Percentiles rank a stretch among this genome's conserved stretches.
These are phyloP conservation scores for Sarocladiaceae sp. DNA, from an alignment of 2,329 filamentous ascomycete genomes.

Conservation along the genomic window DNA sequence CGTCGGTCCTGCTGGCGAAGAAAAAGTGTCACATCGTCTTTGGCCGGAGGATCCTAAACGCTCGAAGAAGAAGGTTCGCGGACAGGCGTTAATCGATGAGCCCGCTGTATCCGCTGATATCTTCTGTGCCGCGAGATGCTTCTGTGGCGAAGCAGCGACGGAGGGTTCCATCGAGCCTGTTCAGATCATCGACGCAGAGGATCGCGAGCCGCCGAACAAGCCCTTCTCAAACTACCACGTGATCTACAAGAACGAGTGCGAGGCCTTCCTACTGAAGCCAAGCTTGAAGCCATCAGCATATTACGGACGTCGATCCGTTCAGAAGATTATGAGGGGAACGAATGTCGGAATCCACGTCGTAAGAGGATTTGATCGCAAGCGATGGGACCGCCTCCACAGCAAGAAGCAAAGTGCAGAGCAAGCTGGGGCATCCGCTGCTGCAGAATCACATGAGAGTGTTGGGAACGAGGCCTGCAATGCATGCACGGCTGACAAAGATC, in stretches of 20 bases:
- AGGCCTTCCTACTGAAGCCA: constrained; percentile 82
- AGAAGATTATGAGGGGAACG: constrained; percentile 76
- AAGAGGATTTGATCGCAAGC: constrained; percentile 73
- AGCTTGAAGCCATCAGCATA: constrained; percentile 79
- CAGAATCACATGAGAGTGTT: constrained; percentile 22
- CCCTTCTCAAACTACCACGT: constrained; percentile 73
- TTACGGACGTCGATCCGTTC: constrained; percentile 72
- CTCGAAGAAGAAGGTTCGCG: constrained; percentile 11
- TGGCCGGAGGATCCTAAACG: constrained; percentile 54
- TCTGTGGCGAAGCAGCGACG: constrained; percentile 51
- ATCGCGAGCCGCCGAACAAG: constrained; percentile 36
- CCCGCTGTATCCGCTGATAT: constrained; percentile 45
- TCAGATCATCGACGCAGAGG: constrained; percentile 27
- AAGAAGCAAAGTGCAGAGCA: constrained; percentile 30
- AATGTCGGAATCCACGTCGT: constrained; percentile 83
- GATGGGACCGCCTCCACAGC: constrained; percentile 68
- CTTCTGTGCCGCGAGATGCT: constrained; percentile 55
- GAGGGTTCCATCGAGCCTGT: constrained; percentile 40
- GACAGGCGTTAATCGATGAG: constrained; percentile 20
- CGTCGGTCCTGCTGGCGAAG: constrained; percentile 81
- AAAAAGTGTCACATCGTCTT: constrained; percentile 78
- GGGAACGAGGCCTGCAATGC: constrained; percentile 40
- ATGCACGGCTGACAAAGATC: constrained; percentile 57
- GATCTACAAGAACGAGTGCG: constrained; percentile 71
- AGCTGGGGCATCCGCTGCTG: constrained; percentile 19